Evolutionary conservation across 1,284 basidiomycete genomes (phyloP).

Genomic region (Sporisorium graminicola): DNA sequence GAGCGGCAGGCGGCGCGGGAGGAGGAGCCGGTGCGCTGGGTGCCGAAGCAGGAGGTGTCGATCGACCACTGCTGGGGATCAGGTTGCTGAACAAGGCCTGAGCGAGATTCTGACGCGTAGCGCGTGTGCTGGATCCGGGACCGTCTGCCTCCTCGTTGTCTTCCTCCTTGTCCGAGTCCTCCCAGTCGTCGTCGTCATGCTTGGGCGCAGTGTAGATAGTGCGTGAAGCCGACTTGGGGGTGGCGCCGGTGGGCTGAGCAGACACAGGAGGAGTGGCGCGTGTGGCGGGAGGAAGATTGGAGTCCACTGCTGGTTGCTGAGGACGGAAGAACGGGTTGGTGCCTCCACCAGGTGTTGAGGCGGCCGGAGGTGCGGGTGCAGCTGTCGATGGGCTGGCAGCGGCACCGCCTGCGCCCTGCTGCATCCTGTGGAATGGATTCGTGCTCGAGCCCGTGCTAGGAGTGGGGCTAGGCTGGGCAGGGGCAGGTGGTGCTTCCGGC

Average conservation of each 20-base stretch:
- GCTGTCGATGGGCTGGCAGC: constrained; percentile 25
- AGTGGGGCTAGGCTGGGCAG: constrained; percentile 34
- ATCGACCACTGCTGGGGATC: constrained; percentile 56
- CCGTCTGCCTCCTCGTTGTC: constrained; percentile 67
- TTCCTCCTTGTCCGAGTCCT: constrained; percentile 63
- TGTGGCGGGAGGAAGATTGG: constrained; percentile 43
- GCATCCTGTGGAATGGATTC: constrained; percentile 65
- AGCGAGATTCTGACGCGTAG: constrained; percentile 67
- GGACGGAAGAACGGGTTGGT: constrained; percentile 66
- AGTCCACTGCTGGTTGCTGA: constrained; percentile 32
- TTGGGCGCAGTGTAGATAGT: constrained; percentile 55
- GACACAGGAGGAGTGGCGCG: constrained; percentile 50
- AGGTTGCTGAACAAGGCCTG: constrained; percentile 66
- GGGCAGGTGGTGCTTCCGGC: constrained; percentile 26
- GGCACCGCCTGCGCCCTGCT: constrained; percentile 41
- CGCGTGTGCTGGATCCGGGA: constrained; percentile 62
- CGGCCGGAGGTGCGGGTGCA: constrained; percentile 29
- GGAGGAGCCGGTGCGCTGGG: constrained; percentile 44
- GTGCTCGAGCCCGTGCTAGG: constrained; percentile 47
- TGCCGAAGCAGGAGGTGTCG: constrained; percentile 52
- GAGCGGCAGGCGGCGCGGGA: constrained; percentile 47
- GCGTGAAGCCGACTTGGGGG: constrained; percentile 33
- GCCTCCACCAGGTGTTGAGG: constrained; percentile 32
- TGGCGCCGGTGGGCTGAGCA: constrained; percentile 45
- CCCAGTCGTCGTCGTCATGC: constrained; percentile 67